Evolutionary conservation across 768 basidiomycete genomes (phyloP).

Genomic region (Agrocybe pediades): DNA sequence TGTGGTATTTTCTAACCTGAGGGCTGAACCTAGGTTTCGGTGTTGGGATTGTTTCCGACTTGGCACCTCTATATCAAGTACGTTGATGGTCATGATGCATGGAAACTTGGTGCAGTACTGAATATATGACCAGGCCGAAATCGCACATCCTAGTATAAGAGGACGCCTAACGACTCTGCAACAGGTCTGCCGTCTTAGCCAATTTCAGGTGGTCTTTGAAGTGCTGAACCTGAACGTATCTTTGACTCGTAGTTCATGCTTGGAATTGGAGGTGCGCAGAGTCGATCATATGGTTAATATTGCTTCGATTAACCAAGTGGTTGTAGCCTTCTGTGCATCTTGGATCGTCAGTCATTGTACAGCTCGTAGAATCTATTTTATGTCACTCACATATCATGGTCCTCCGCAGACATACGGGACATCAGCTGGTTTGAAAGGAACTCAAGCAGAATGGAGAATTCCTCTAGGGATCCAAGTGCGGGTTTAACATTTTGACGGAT

Average conservation of each 20-base stretch:
- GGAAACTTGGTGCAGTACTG: background rate
- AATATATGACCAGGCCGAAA: conserved; percentile 40
- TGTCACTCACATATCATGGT: background rate
- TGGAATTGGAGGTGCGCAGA: conserved; percentile 40
- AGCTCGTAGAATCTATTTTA: background rate
- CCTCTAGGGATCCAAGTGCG: conserved; percentile 45
- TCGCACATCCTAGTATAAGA: conserved; percentile 58
- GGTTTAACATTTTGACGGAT: background rate
- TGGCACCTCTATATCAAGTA: conserved; percentile 55
- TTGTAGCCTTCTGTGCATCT: conserved; percentile 46
- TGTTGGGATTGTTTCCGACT: conserved; percentile 49
- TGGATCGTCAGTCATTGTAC: conserved; percentile 36
- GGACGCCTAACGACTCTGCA: conserved; percentile 55
- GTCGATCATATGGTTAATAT: background rate
- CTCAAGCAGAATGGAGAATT: conserved; percentile 50
- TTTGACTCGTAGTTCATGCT: conserved; percentile 41
- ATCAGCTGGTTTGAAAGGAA: conserved; percentile 37
- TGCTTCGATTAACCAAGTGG: background rate
- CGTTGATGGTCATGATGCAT: background rate
- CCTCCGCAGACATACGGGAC: conserved; percentile 41
- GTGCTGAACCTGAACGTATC: background rate
- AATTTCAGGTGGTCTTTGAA: too few relatives aligned
- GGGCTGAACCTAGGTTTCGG: conserved; percentile 31
- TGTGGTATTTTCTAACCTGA: background rate
- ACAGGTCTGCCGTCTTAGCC: conserved; percentile 33